Evolutionary conservation across 164 flowering plant species (phyloP).

Genomic region (Protea cynaroides): DNA sequence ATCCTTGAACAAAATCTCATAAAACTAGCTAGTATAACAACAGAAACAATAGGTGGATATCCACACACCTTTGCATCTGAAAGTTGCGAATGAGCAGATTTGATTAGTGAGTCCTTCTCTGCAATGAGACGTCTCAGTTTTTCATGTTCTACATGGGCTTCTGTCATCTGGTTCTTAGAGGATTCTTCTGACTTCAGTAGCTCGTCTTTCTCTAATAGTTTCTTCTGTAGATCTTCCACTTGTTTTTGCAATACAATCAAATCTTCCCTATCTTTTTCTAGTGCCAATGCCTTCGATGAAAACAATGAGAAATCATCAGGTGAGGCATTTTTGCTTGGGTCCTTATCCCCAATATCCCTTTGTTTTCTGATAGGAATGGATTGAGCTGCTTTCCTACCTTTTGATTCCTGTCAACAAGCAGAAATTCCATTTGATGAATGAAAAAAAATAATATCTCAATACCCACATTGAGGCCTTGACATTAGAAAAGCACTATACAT

Average conservation of each 20-base stretch:
- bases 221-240: constrained; percentile 62
- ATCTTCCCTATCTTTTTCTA: constrained; percentile 68
- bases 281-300: constrained; percentile 37
- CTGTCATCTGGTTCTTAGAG: constrained; percentile 43
- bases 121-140: constrained; percentile 43
- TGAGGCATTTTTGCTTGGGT: constrained; percentile 27
- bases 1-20: not conserved
- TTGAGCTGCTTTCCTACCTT: constrained; percentile 56
- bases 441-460: not conserved
- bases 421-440: constrained; percentile 2
- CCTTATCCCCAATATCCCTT: constrained; percentile 44
- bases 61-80: constrained; percentile 72
- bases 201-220: constrained; percentile 74
- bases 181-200: constrained; percentile 53
- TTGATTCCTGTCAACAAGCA: constrained; percentile 41
- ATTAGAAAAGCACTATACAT: too few species aligned
- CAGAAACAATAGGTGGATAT: not conserved
- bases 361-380: constrained; percentile 49
- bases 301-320: constrained; percentile 38
- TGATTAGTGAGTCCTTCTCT: constrained; percentile 68
- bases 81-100: constrained; percentile 62
- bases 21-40: not conserved
- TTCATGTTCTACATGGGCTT: constrained; percentile 36
- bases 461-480: not conserved
- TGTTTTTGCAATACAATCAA: constrained; percentile 50